Percentiles rank a stretch among this genome's conserved stretches.
Evolutionary conservation across 1,284 basidiomycete genomes (phyloP).

Genomic region (Irpex lacteus): DNA sequence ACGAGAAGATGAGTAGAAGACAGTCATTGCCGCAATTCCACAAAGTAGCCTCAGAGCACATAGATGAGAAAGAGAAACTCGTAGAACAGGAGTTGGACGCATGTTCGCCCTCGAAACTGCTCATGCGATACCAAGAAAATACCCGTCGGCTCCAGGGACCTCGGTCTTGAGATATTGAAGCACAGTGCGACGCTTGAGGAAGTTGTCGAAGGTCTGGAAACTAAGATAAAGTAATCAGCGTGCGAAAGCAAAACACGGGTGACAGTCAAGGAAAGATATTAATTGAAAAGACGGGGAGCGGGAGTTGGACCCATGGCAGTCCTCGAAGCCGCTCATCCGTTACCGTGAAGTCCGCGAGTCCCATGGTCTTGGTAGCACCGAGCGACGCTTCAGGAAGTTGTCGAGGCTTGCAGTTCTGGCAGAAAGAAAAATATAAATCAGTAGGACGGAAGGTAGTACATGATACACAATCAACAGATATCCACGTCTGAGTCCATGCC

Average conservation of each 20-base stretch:
- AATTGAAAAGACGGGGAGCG: background rate
- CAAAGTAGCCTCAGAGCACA: background rate
- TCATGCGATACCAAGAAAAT: background rate
- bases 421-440: background rate
- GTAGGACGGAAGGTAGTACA: background rate
- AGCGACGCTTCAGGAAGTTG: too few relatives aligned
- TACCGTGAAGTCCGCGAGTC: background rate
- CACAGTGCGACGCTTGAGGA: background rate
- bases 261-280: background rate
- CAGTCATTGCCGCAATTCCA: background rate
- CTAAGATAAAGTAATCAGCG: background rate
- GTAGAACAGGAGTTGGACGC: background rate
- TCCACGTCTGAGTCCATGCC: background rate
- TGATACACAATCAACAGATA: background rate
- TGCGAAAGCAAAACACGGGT: background rate
- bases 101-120: background rate
- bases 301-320: background rate
- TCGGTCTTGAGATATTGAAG: background rate
- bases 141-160: background rate
- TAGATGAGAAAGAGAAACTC: background rate
- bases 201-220: background rate
- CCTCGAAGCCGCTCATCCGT: background rate
- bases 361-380: too few relatives aligned
- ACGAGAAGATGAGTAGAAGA: background rate
- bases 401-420: too few relatives aligned